Base-by-base conservation (phyloP, 2,329 filamentous ascomycete species). In the Tolypocladium paradoxum region DNA sequence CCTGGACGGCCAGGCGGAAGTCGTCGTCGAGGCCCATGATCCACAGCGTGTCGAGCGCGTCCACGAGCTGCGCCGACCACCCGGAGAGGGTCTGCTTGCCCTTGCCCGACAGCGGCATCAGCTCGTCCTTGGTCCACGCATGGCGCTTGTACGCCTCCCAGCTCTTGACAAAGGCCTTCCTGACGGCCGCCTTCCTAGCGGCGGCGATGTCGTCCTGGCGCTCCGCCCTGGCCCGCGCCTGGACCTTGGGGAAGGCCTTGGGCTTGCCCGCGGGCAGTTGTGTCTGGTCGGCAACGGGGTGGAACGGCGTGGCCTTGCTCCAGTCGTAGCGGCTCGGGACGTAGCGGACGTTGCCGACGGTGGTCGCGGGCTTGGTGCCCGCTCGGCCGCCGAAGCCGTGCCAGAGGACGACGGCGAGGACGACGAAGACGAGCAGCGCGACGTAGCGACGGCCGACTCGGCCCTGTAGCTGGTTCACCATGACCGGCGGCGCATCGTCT, bases 1-100 rank as follows among this genome's bases (percentile, higher is more conserved):
- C 59, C 51, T 62, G 57, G 29, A 83, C 73, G 3, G 81, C 80
- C 51, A 72, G 63, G 47, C 68, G 63, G 57, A 84, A 83, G 53
- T 84, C 81, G 12, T 75, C 69, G 47, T 76, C 70, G 57, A 84
- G 60, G 16, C 72, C 79, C 76, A 84, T 78, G 55, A 84, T 82
- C 71, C 74, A 77, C 2, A 84, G 69, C 1, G 78, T 78, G 58
- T 84, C 81, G 54, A 84, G 67, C 0, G 76, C 70, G 64, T 84
- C 81, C 37, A 84, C 75, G 38, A 84, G 63, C 38, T 81, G 82
- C 1, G 80, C 81, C 20, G 73, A 76, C 72, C 81, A 83, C 45
- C 77, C 76, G 11, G 72, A 74, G 59, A 81, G 78, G 2, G 65
- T 68, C 55, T 77, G 74, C 53, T 67, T 72, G 46, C 70, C 75